Base-by-base conservation (phyloP, 345 rosid genomes). In the Salix suchowensis region DNA sequence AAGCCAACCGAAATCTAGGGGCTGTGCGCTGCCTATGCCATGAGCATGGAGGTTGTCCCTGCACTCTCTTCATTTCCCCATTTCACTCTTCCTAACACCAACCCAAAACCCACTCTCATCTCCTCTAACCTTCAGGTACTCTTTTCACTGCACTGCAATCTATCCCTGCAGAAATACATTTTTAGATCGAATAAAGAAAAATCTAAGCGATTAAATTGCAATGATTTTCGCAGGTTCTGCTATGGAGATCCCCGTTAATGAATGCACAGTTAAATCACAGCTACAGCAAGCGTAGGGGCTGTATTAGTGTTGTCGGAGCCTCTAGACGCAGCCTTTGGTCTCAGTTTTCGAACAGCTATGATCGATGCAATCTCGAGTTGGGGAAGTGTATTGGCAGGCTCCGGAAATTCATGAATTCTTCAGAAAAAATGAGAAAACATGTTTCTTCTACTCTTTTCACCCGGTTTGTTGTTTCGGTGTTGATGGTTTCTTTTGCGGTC, bases 401-500 rank as follows among this genome's bases (percentile, higher is more conserved):
- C 61, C 73, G 62, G 19, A 77, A 81, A 42, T 36, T 74, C 71
- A 79, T 54, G 68, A 77, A 69, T 66, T 68, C 70, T 62, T 79
- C 89, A 6, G 83, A 83, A 55, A 83, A 72, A 55, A 39, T 88
- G 68, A 86, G 85, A 76, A 77, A 81, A 37, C 85, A 60, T 48
- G 74, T 42, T 42, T 42, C 87, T 76, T 88, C 91, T 6, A 73
- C 77, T 44, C 79, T 85, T 69, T 83, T 89, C 23, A 77, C 83
- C 74, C 88, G 81, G 50, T 52, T 90, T 2, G 85, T 86, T 52
- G 82, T 87, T 74, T 74, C 90, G 16, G 76, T 77, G 36, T 72
- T 91, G 64, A 85, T 95, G 69, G 83, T 89, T 69, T 86, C 96
- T 28, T 72, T 88, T 50, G 86, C 89, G 37, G 79, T 87, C 65